A percentile compares a stretch with the other conserved stretches of the same genome.
Conservation (phyloP, 176 grass and related monocot genomes). For the Otatea glauca region DNA sequence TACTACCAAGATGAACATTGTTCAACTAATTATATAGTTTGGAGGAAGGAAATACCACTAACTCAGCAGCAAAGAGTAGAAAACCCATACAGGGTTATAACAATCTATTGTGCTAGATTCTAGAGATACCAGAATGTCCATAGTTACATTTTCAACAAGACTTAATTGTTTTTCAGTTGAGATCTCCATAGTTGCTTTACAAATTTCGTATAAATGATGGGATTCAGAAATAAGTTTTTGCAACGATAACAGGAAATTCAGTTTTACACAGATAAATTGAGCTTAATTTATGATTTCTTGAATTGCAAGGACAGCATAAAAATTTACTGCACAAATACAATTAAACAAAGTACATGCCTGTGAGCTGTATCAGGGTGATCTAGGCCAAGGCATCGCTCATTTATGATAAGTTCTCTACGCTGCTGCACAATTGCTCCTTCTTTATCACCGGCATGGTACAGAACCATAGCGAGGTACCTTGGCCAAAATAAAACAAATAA, state of each 20-base stretch:
- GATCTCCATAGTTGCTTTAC: background rate
- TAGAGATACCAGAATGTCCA: background rate
- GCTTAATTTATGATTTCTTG: background rate
- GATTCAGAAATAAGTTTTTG: background rate
- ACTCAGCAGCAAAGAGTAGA: background rate
- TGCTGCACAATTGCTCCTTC: constrained; percentile 96
- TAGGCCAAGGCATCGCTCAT: constrained; percentile 91
- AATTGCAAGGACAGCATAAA: background rate
- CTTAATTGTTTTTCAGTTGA: background rate
- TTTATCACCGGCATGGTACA: constrained; percentile 93
- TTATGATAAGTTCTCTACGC: constrained; percentile 97
- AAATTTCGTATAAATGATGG: background rate
- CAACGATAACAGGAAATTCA: background rate
- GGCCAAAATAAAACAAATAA: constrained; percentile 32
- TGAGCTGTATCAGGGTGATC: constrained; percentile 99
- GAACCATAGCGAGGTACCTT: constrained; percentile 94
- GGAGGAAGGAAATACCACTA: background rate
- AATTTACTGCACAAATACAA: background rate
- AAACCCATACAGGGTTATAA: background rate
- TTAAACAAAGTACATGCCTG: constrained; percentile 52
- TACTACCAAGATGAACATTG: background rate
- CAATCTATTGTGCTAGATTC: background rate
- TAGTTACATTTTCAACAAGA: background rate
- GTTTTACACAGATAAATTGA: background rate
- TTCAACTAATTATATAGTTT: background rate